A percentile compares a stretch with the other conserved stretches of the same genome.
Conservation (phyloP, 257 asterid genomes). For the Forsythia viridissima region DNA sequence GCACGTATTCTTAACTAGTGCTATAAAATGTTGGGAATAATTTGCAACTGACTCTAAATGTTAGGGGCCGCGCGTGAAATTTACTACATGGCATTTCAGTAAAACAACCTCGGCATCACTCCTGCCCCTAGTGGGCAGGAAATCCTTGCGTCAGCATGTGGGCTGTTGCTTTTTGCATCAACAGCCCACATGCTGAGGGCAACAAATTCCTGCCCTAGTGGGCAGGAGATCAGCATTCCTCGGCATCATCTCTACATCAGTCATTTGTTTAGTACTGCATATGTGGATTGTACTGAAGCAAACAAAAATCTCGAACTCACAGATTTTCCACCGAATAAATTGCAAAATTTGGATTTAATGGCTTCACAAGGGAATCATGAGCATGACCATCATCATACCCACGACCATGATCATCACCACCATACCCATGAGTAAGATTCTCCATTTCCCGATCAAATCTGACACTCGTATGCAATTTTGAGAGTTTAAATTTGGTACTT, state of each 20-base stretch:
- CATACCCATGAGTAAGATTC: slow-evolving; percentile 41
- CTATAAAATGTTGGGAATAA: neutral
- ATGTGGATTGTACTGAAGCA: neutral
- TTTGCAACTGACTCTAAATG: neutral
- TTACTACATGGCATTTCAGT: neutral
- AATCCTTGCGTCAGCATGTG: no score
- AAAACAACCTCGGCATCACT: neutral
- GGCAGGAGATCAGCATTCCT: no score
- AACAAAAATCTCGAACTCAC: neutral
- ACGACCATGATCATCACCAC: slow-evolving; percentile 29
- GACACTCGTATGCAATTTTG: neutral
- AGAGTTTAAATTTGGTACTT: neutral
- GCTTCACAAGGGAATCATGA: slow-evolving; percentile 47
- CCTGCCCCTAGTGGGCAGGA: no score
- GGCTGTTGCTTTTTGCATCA: no score
- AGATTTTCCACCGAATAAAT: neutral
- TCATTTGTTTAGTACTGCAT: neutral
- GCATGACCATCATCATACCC: slow-evolving; percentile 28
- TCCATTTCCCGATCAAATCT: neutral
- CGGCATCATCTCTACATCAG: neutral
- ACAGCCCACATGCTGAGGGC: no score
- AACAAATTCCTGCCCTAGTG: no score
- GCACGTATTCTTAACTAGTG: no score
- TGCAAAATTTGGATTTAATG: slow-evolving; percentile 31
- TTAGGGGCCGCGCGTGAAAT: neutral